These are phyloP conservation scores for Helicocarpus griseus DNA, from an alignment of 2,329 filamentous ascomycete species.

Conservation along the genomic window DNA sequence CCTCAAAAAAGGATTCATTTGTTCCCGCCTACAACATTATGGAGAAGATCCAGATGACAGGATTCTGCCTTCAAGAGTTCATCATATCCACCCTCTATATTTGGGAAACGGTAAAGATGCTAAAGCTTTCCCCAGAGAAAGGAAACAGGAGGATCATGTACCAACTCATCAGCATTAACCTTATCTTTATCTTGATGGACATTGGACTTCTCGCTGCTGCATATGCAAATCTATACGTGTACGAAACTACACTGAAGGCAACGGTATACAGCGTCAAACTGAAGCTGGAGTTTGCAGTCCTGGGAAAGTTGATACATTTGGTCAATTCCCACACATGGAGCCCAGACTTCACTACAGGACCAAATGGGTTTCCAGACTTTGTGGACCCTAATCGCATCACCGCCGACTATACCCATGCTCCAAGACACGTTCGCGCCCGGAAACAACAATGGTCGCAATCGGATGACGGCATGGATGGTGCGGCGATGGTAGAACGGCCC, in stretches of 20 bases:
- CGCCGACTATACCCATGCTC: slow-evolving; percentile 32
- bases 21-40: slow-evolving; percentile 23
- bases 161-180: slow-evolving; percentile 41
- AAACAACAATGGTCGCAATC: slow-evolving; percentile 10
- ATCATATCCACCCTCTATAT: slow-evolving; percentile 43
- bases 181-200: slow-evolving; percentile 39
- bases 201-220: slow-evolving; percentile 34
- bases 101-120: slow-evolving; percentile 42
- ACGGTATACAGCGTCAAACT: slow-evolving; percentile 41
- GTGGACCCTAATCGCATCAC: slow-evolving; percentile 36
- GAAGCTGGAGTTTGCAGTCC: slow-evolving; percentile 42
- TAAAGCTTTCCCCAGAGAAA: slow-evolving; percentile 36
- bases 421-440: slow-evolving; percentile 4
- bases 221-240: slow-evolving; percentile 35
- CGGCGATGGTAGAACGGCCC: not conserved
- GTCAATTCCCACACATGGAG: slow-evolving; percentile 32
- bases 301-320: slow-evolving; percentile 36
- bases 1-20: slow-evolving; percentile 18
- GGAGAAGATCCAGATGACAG: slow-evolving; percentile 41
- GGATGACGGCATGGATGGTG: not conserved
- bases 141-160: slow-evolving; percentile 38
- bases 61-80: slow-evolving; percentile 41
- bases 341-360: slow-evolving; percentile 22
- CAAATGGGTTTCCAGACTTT: slow-evolving; percentile 34
- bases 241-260: slow-evolving; percentile 40